These are phyloP conservation scores for Phaeotremella fagi DNA, from an alignment of 768 basidiomycete genomes.

Conservation along the genomic window DNA sequence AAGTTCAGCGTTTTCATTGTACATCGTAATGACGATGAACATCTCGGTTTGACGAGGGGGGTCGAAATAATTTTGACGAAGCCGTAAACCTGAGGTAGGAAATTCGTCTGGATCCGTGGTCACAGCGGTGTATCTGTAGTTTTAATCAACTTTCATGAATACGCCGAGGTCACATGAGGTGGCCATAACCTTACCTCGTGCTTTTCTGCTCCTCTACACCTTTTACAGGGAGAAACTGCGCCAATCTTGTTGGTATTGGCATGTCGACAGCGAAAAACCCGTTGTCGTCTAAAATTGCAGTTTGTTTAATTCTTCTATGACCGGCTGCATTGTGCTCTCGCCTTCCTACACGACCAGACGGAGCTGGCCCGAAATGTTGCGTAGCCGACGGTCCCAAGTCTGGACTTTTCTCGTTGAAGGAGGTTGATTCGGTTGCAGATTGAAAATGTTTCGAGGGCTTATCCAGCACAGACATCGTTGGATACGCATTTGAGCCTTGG, in stretches of 20 bases:
- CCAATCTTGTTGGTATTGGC: slow-evolving; percentile 42
- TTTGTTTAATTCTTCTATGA: slow-evolving; percentile 39
- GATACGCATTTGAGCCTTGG: background rate
- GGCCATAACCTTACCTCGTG: slow-evolving; percentile 19
- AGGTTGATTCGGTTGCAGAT: slow-evolving; percentile 8
- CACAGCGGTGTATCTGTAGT: slow-evolving; percentile 76
- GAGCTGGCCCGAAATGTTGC: slow-evolving; percentile 47
- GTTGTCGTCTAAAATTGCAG: slow-evolving; percentile 39
- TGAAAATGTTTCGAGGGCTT: slow-evolving; percentile 17
- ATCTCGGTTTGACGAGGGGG: slow-evolving; percentile 67
- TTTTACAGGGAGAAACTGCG: slow-evolving; percentile 44
- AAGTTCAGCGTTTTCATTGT: slow-evolving; percentile 82
- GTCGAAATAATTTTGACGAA: slow-evolving; percentile 75
- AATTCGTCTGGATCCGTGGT: slow-evolving; percentile 93
- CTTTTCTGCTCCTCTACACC: slow-evolving; percentile 41
- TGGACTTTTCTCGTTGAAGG: background rate
- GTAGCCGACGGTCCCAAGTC: slow-evolving; percentile 21
- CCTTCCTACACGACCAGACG: slow-evolving; percentile 37
- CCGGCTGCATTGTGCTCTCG: slow-evolving; percentile 35
- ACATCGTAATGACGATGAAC: slow-evolving; percentile 97
- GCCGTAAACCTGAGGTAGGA: slow-evolving; percentile 70
- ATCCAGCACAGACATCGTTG: background rate
- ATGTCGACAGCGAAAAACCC: slow-evolving; percentile 45
- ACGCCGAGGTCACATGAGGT: background rate
- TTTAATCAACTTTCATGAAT: slow-evolving; percentile 70